A percentile compares a stretch with the other conserved stretches of the same genome.
Conservation (phyloP, 768 basidiomycete genomes). For the Suillus americanus region DNA sequence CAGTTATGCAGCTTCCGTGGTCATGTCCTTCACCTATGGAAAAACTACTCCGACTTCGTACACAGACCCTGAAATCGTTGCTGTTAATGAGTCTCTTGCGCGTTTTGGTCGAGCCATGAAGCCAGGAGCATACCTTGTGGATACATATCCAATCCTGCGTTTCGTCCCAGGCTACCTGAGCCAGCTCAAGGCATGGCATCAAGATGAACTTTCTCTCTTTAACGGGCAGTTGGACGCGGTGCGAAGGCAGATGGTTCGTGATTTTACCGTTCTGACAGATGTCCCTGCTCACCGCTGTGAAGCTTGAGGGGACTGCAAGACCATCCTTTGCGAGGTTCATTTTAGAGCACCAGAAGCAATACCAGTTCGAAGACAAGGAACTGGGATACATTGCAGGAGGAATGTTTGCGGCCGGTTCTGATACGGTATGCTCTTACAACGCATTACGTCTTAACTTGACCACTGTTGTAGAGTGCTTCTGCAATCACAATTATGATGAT, state of each 20-base stretch:
- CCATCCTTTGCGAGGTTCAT: conserved; percentile 37
- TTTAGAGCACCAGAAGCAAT: conserved; percentile 35
- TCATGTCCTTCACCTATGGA: neutral
- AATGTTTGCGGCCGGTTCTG: conserved; percentile 44
- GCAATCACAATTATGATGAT: conserved; percentile 55
- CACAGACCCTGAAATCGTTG: conserved; percentile 34
- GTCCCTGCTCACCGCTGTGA: neutral
- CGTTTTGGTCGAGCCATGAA: conserved; percentile 29
- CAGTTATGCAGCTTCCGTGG: neutral
- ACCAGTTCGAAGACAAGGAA: conserved; percentile 34
- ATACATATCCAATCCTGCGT: conserved; percentile 21
- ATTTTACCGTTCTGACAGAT: neutral
- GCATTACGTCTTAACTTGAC: neutral
- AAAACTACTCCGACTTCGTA: conserved; percentile 32
- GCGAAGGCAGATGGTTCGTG: conserved; percentile 28
- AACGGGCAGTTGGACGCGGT: conserved; percentile 29
- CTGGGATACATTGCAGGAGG: conserved; percentile 40
- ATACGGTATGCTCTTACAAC: conserved; percentile 32
- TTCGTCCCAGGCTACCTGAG: conserved; percentile 39
- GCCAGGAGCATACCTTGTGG: conserved; percentile 27
- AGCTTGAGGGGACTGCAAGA: conserved; percentile 25
- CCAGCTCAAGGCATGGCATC: conserved; percentile 52
- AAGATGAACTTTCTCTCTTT: conserved; percentile 37
- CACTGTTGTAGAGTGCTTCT: conserved; percentile 32
- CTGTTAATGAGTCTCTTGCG: conserved; percentile 24